Conservation (phyloP, 2,329 filamentous ascomycete genomes). For the Cladophialophora chaetospira region DNA sequence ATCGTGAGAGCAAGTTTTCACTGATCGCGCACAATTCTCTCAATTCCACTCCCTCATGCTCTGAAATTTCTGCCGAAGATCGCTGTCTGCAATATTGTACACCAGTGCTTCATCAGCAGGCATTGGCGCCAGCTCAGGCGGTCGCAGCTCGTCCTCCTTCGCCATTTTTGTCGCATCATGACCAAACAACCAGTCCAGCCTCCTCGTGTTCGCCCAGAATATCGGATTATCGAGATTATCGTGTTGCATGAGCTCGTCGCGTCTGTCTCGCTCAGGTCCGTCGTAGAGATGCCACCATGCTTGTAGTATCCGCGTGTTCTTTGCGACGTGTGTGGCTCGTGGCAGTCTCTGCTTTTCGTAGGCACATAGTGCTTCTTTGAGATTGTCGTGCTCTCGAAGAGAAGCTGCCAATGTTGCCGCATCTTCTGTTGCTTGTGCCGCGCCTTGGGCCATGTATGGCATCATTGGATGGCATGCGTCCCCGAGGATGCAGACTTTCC, state of each 20-base stretch:
- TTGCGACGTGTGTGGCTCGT: constrained; percentile 34
- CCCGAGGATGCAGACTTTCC: constrained; percentile 42
- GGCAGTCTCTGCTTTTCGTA: constrained; percentile 50
- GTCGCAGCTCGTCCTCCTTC: constrained; percentile 4
- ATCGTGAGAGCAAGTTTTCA: no score
- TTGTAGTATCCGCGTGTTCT: constrained; percentile 38
- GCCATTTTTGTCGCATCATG: constrained; percentile 26
- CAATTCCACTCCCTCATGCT: constrained; percentile 1
- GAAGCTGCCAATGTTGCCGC: constrained; percentile 34
- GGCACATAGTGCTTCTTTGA: constrained; percentile 14
- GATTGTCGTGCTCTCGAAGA: constrained; percentile 14
- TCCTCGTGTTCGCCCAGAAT: constrained; percentile 34
- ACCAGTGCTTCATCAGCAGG: constrained; percentile 16
- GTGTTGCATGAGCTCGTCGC: constrained; percentile 35
- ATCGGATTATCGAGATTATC: constrained; percentile 35
- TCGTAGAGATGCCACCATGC: constrained; percentile 39
- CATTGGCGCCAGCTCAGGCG: constrained; percentile 22
- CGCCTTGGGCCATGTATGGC: constrained; percentile 48
- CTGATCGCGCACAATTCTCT: not conserved
- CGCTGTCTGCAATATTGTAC: constrained; percentile 13
- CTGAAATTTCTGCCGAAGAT: constrained; percentile 8
- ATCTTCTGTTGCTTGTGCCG: constrained; percentile 49
- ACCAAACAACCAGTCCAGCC: constrained; percentile 38
- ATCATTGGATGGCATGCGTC: constrained; percentile 51
- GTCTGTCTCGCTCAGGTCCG: constrained; percentile 32